These are phyloP conservation scores for Castanospermum australe DNA, from an alignment of 306 rosid genomes.

Conservation along the genomic window DNA sequence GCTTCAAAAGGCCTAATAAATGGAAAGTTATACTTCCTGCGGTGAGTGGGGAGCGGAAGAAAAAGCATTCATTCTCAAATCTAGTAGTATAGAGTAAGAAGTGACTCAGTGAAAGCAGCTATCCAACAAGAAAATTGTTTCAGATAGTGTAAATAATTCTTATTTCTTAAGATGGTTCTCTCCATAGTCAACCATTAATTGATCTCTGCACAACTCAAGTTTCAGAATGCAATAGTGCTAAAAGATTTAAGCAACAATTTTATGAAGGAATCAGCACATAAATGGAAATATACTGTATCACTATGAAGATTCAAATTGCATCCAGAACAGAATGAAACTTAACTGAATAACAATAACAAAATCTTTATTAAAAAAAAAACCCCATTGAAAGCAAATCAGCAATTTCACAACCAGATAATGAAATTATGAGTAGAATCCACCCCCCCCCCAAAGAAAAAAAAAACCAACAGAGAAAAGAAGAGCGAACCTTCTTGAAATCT, in stretches of 20 bases:
- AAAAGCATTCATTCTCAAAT: no score
- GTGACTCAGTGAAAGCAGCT: not conserved
- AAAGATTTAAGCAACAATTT: no score
- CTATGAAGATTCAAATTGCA: not conserved
- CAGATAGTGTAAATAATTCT: not conserved
- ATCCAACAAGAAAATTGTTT: not conserved
- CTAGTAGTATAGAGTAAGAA: not conserved
- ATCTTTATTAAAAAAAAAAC: not conserved
- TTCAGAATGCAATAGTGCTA: no score
- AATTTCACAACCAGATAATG: no score
- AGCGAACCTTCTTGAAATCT: constrained; percentile 67
- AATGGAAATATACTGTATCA: no score
- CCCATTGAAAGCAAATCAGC: not conserved
- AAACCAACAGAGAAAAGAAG: not conserved
- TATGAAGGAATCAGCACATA: no score
- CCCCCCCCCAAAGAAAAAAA: no score
- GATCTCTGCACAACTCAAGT: no score
- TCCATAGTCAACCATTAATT: not conserved
- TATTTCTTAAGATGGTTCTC: not conserved
- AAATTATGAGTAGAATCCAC: not conserved
- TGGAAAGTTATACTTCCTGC: no score
- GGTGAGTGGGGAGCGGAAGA: no score
- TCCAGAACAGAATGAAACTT: not conserved
- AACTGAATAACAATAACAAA: not conserved
- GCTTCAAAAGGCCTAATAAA: no score